These are phyloP conservation scores for Alloascoidea africana DNA, from an alignment of 805 yeast species.

Conservation along the genomic window DNA sequence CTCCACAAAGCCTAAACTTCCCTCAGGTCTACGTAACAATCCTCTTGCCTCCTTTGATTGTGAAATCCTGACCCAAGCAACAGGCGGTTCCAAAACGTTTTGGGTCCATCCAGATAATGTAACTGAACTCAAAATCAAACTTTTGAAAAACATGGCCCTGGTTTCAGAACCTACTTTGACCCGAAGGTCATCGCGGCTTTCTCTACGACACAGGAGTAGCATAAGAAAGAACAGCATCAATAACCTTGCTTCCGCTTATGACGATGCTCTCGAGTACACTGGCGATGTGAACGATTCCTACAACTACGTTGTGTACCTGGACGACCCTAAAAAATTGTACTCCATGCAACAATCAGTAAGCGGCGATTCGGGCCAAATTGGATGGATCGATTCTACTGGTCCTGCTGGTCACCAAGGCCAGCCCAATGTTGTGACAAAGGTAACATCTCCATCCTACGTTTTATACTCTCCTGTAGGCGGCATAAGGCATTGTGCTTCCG, in stretches of 20 bases:
- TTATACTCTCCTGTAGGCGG: constrained; percentile 24
- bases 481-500: constrained; percentile 15
- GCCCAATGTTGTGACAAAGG: neutral
- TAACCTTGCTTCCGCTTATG: too few species aligned
- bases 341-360: constrained; percentile 16
- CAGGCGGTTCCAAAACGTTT: constrained; percentile 23
- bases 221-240: neutral
- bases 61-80: constrained; percentile 15
- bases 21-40: neutral
- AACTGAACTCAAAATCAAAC: constrained; percentile 32
- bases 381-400: constrained; percentile 7
- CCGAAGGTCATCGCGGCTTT: neutral
- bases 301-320: constrained; percentile 17
- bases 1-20: neutral
- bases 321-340: constrained; percentile 20
- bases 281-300: constrained; percentile 2
- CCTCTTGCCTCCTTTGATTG: constrained; percentile 16
- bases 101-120: constrained; percentile 49
- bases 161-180: constrained; percentile 13
- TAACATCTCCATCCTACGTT: constrained; percentile 7
- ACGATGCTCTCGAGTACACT: neutral
- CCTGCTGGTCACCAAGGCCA: too few species aligned
- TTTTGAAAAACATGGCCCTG: constrained; percentile 27
- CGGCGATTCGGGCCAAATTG: constrained; percentile 24
- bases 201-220: neutral